These are phyloP conservation scores for Pythium aristosporum DNA, from an alignment of 352 stramenopile genomes.

Conservation along the genomic window DNA sequence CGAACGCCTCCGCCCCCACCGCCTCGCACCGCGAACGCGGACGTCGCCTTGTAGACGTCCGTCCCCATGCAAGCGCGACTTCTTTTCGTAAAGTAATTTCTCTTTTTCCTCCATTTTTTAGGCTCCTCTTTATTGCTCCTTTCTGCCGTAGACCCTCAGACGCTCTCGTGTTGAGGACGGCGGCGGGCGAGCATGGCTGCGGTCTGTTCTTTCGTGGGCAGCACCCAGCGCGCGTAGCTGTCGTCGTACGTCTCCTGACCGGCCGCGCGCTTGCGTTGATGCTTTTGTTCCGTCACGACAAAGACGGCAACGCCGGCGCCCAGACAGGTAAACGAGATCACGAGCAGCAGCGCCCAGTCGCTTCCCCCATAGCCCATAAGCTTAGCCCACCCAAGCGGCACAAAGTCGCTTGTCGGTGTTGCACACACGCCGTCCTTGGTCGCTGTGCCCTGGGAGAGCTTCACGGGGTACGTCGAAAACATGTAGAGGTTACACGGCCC, in stretches of 20 bases:
- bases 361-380: slow-evolving; percentile 39
- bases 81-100: slow-evolving; percentile 14
- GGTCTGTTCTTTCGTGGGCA: slow-evolving; percentile 71
- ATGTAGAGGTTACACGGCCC: slow-evolving; percentile 78
- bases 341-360: slow-evolving; percentile 46
- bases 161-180: slow-evolving; percentile 22
- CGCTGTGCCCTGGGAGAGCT: slow-evolving; percentile 32
- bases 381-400: slow-evolving; percentile 36
- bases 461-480: slow-evolving; percentile 70
- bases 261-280: slow-evolving; percentile 42
- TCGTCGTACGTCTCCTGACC: slow-evolving; percentile 52
- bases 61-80: background rate
- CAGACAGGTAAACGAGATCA: slow-evolving; percentile 35
- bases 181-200: slow-evolving; percentile 26
- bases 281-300: slow-evolving; percentile 39
- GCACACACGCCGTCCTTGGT: slow-evolving; percentile 36
- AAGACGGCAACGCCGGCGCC: slow-evolving; percentile 43
- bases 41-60: slow-evolving; percentile 39
- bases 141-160: background rate
- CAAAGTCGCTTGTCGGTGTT: slow-evolving; percentile 29
- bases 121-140: background rate
- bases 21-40: slow-evolving; percentile 27
- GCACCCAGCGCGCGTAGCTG: slow-evolving; percentile 57
- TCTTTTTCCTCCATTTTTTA: background rate
- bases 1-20: background rate